Base-by-base conservation (phyloP, 306 rosid genomes). In the Cicer yamashitae region DNA sequence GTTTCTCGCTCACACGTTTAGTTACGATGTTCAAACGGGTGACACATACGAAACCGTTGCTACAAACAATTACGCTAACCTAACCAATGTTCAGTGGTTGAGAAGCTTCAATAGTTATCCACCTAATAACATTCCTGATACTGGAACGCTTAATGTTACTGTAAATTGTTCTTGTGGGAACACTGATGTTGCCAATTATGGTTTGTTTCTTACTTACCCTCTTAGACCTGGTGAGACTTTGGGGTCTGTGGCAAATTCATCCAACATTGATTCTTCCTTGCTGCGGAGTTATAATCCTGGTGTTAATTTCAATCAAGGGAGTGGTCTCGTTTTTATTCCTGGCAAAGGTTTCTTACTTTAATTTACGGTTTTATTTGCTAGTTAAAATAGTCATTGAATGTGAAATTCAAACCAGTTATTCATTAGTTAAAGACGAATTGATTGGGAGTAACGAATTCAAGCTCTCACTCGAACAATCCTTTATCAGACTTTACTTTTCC, bases 91-190 rank as follows among this genome's bases (percentile, higher is more conserved):
- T 41, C 60, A 66, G 7, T 83, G 82, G 86, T 30, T 94, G 81
- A 75, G 1, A 61, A 57, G 7, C 67, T 88, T 85, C 71, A 94
- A 92, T 48, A 72, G 5, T 46, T 88, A 82, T 46, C 7, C 6
- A 1, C 34, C 72, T 2, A 48, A 22, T 47, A 80, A 47, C 5
- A 86, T 92, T 70, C 91, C 87, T 1, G 20, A 74, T 60, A 79
- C 88, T 5, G 71, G 58, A 59, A 48, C 67, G 15, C 18, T 92
- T 40, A 92, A 85, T 18, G 99, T 89, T 0, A 73, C 85, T 13
- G 76, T 94, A 20, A 92, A 88, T 1, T 94, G 99, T 64, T 82
- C 96, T 3, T 94, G 99, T 59, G 99, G 99, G 64, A 3, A 86
- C 25, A 71, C 74, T 0, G 8, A 14, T 14, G 82, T 94, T 20